Conservation (phyloP, 2,329 filamentous ascomycete genomes). For the Paecilomyces sp. region DNA sequence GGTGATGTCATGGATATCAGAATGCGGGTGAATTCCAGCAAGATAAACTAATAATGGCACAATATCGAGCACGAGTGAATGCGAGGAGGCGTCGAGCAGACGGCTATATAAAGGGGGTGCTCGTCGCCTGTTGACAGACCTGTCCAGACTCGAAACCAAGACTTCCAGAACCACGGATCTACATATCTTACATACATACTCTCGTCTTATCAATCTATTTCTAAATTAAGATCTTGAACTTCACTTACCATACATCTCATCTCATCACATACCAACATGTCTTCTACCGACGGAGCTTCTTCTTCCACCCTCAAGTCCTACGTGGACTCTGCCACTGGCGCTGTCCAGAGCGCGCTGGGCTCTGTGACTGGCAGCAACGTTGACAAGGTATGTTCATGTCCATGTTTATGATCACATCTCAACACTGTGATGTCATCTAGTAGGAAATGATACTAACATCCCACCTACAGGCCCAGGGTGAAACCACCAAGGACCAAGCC, state of each 20-base stretch:
- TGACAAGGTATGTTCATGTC: constrained; percentile 49
- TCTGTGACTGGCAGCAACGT: constrained; percentile 63
- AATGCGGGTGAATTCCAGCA: not conserved
- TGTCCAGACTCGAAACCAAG: not conserved
- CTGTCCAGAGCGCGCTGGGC: constrained; percentile 65
- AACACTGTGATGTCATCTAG: not conserved
- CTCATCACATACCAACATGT: constrained; percentile 11
- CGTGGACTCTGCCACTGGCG: constrained; percentile 64
- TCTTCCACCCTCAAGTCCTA: constrained; percentile 74
- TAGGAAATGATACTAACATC: constrained; percentile 16
- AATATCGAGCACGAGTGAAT: not conserved
- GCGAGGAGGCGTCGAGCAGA: not conserved
- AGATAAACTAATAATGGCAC: not conserved
- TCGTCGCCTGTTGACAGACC: not conserved
- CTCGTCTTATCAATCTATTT: too few species aligned
- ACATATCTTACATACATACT: not conserved
- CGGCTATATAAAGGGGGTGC: not conserved
- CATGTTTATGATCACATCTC: not conserved
- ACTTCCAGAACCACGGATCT: not conserved
- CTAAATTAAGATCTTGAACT: too few species aligned
- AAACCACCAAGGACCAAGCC: constrained; percentile 46
- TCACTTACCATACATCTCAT: not conserved
- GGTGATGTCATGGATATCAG: not conserved
- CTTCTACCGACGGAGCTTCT: constrained; percentile 11
- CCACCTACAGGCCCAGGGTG: constrained; percentile 48